Conservation (phyloP, 208 protist genomes). For the Zelonia costaricensis region DNA sequence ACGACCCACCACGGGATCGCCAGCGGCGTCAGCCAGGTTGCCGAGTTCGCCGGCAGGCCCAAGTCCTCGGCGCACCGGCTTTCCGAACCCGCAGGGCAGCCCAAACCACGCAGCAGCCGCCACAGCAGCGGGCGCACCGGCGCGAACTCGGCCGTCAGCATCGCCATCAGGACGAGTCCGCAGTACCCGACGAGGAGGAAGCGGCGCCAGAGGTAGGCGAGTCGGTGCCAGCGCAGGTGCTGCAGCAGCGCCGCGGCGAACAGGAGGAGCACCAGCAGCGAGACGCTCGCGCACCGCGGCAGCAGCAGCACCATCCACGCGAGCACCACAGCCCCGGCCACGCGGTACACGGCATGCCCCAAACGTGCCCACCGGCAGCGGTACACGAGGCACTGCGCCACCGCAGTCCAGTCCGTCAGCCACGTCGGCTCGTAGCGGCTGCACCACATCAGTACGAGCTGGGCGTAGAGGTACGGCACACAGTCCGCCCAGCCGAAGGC, state of each 20-base stretch:
- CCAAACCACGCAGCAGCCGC: slow-evolving; percentile 3
- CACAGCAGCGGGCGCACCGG: slow-evolving; percentile 20
- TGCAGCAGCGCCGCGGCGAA: slow-evolving; percentile 17
- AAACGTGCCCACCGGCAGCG: slow-evolving; percentile 21
- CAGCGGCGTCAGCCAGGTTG: slow-evolving; percentile 26
- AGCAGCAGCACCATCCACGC: slow-evolving; percentile 24
- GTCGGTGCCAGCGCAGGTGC: slow-evolving; percentile 11
- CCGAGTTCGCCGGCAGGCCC: slow-evolving; percentile 14
- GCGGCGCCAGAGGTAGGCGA: slow-evolving; percentile 29
- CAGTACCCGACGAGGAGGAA: slow-evolving; percentile 32
- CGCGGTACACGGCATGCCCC: slow-evolving; percentile 7
- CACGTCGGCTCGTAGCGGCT: slow-evolving; percentile 16
- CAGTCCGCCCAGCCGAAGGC: slow-evolving; percentile 11
- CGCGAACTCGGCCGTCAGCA: slow-evolving; percentile 23
- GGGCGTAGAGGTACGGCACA: slow-evolving; percentile 18
- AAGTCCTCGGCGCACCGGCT: slow-evolving; percentile 21
- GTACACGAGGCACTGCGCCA: slow-evolving; percentile 27
- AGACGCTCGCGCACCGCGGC: slow-evolving; percentile 24
- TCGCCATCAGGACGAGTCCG: slow-evolving; percentile 26
- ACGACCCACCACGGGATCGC: slow-evolving; percentile 27
- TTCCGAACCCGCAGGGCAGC: slow-evolving; percentile 19
- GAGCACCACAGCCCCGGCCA: slow-evolving; percentile 15
- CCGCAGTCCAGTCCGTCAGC: slow-evolving; percentile 10
- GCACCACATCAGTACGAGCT: slow-evolving; percentile 30
- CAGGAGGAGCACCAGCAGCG: slow-evolving; percentile 24